Evolutionary conservation across 139 green algal species (phyloP).

Genomic region (Bryopsis sp.): DNA sequence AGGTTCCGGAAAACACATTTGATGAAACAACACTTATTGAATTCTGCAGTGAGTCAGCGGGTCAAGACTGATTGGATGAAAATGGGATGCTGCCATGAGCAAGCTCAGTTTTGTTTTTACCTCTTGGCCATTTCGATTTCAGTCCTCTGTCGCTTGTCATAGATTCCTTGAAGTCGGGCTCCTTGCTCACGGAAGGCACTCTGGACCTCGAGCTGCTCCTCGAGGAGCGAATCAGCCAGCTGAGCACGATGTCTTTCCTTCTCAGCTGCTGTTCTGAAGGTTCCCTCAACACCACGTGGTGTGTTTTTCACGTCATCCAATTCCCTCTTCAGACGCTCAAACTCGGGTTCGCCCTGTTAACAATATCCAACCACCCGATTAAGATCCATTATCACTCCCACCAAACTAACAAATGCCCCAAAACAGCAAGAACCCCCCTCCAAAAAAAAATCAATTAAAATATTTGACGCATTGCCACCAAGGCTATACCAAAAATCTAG

Average conservation of each 20-base stretch:
- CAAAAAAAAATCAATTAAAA: too few species aligned
- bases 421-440: too few species aligned
- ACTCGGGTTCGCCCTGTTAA: conserved; percentile 65
- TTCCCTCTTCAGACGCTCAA: conserved; percentile 73
- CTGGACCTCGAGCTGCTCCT: conserved; percentile 80
- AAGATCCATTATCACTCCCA: too few species aligned
- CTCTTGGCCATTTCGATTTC: conserved; percentile 60
- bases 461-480: too few species aligned
- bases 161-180: conserved; percentile 58
- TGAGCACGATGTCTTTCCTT: conserved; percentile 68
- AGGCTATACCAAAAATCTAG: too few species aligned
- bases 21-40: too few species aligned
- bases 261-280: conserved; percentile 60
- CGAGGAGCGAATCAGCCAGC: conserved; percentile 58
- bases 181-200: conserved; percentile 73
- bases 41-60: too few species aligned
- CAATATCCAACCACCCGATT: not conserved
- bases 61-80: too few species aligned
- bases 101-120: too few species aligned
- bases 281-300: conserved; percentile 51
- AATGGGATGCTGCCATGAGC: too few species aligned
- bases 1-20: too few species aligned
- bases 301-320: conserved; percentile 71
- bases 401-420: too few species aligned
- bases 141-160: conserved; percentile 57